Percentiles rank a stretch among this genome's conserved stretches.
Evolutionary conservation across 306 rosid genomes (phyloP).

Genomic region (Acacia crassicarpa): DNA sequence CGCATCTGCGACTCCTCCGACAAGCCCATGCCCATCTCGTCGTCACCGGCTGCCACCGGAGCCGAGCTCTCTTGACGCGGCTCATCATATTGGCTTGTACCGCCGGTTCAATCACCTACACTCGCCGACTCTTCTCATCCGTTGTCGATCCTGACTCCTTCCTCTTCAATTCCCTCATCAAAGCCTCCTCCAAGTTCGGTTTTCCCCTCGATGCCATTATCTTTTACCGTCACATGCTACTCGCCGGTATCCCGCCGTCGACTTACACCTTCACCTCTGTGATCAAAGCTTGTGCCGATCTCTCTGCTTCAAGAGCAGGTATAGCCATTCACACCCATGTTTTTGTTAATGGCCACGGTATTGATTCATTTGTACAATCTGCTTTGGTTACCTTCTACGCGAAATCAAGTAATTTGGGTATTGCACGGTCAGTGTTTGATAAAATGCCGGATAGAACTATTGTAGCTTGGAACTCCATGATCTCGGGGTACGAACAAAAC

Average conservation of each 20-base stretch:
- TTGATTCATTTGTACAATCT: constrained; percentile 71
- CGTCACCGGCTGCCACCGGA: constrained; percentile 64
- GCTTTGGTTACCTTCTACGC: constrained; percentile 56
- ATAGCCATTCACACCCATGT: constrained; percentile 59
- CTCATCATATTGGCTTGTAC: constrained; percentile 69
- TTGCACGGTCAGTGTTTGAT: constrained; percentile 66
- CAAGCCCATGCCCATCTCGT: constrained; percentile 78
- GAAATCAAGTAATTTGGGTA: constrained; percentile 47
- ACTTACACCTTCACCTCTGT: constrained; percentile 82
- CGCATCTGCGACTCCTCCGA: constrained; percentile 50
- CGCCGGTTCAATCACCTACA: constrained; percentile 71
- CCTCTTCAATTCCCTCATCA: constrained; percentile 41
- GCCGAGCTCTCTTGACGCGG: constrained; percentile 73
- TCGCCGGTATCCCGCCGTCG: constrained; percentile 45
- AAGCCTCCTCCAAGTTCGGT: constrained; percentile 57
- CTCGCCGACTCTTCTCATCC: constrained; percentile 24
- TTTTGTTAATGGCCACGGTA: constrained; percentile 56
- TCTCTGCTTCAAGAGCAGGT: constrained; percentile 53
- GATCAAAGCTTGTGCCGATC: constrained; percentile 84
- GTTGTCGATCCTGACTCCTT: constrained; percentile 19
- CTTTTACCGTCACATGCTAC: constrained; percentile 70
- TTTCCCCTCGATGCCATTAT: constrained; percentile 57
- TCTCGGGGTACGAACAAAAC: constrained; percentile 78
- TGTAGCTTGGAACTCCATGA: constrained; percentile 89
- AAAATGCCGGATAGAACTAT: constrained; percentile 57